phyloP scores from a whole-genome alignment of 805 yeast species.

The Candida sakaeoensis region DNA sequence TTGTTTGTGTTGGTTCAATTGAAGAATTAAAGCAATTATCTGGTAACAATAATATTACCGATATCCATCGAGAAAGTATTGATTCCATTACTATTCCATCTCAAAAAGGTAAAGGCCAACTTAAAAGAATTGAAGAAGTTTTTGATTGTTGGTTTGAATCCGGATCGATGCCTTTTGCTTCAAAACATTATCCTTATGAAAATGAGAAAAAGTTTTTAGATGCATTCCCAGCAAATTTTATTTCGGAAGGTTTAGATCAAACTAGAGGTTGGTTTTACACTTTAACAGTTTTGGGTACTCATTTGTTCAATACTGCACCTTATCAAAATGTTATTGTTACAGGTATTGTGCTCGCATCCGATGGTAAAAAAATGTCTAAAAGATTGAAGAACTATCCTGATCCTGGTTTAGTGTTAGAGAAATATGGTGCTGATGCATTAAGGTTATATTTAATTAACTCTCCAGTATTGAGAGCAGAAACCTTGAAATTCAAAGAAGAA shows the following conservation, averaged over 20 bases:
- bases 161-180: slow-evolving; percentile 98
- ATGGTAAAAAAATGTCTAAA: slow-evolving; percentile 99
- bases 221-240: slow-evolving; percentile 95
- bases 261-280: slow-evolving; percentile 99
- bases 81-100: slow-evolving; percentile 94
- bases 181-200: slow-evolving; percentile 96
- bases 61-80: slow-evolving; percentile 89
- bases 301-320: slow-evolving; percentile 87
- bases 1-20: slow-evolving; percentile 90
- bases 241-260: slow-evolving; percentile 98
- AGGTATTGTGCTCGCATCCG: slow-evolving; percentile 95
- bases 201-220: slow-evolving; percentile 62
- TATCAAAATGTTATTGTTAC: slow-evolving; percentile 92
- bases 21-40: slow-evolving; percentile 81
- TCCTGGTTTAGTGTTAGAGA: slow-evolving; percentile 74
- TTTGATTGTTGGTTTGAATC: slow-evolving; percentile 99
- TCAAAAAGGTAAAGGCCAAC: slow-evolving; percentile 76
- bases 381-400: slow-evolving; percentile 97
- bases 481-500: slow-evolving; percentile 95
- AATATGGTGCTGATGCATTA: slow-evolving; percentile 97
- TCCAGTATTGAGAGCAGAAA: slow-evolving; percentile 95
- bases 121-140: slow-evolving; percentile 93
- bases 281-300: slow-evolving; percentile 91
- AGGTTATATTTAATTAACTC: slow-evolving; percentile 95
- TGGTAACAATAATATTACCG: slow-evolving; percentile 78